Conservation (phyloP, 2,329 filamentous ascomycete genomes). For the Phoma sp. region DNA sequence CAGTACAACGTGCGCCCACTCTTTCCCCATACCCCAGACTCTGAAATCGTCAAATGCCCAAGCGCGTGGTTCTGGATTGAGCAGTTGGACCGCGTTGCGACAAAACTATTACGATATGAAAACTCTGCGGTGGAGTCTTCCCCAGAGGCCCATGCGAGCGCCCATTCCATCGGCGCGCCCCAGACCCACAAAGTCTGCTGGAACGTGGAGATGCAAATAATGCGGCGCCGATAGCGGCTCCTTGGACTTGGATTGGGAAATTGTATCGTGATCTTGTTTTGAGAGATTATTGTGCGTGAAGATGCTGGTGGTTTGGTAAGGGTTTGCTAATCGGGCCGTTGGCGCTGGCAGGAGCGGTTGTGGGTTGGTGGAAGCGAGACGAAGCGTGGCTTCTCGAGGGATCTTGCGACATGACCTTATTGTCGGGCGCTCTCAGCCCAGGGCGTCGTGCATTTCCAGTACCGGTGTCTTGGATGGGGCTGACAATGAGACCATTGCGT, state of each 20-base stretch:
- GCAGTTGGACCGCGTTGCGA: neutral
- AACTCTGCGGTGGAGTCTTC: slow-evolving; percentile 17
- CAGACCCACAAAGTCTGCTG: slow-evolving; percentile 6
- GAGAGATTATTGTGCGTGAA: neutral
- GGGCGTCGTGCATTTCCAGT: no score
- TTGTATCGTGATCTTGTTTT: neutral
- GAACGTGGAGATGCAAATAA: neutral
- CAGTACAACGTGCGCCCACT: neutral
- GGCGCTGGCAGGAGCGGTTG: neutral
- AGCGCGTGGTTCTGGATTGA: slow-evolving; percentile 1
- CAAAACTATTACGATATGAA: slow-evolving; percentile 27
- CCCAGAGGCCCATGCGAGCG: slow-evolving; percentile 9
- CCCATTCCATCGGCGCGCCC: neutral
- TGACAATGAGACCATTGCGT: no score
- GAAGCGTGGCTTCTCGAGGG: neutral
- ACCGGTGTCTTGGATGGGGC: no score
- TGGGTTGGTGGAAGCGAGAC: neutral
- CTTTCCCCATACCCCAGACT: slow-evolving; percentile 12
- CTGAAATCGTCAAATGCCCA: neutral
- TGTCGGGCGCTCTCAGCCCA: no score
- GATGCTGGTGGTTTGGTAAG: neutral
- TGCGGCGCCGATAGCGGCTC: slow-evolving; percentile 3
- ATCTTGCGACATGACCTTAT: neutral
- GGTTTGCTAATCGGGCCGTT: slow-evolving; percentile 1
- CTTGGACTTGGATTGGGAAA: neutral